These are phyloP conservation scores for Nicotiana otophora DNA, from an alignment of 257 asterid genomes.

Conservation along the genomic window DNA sequence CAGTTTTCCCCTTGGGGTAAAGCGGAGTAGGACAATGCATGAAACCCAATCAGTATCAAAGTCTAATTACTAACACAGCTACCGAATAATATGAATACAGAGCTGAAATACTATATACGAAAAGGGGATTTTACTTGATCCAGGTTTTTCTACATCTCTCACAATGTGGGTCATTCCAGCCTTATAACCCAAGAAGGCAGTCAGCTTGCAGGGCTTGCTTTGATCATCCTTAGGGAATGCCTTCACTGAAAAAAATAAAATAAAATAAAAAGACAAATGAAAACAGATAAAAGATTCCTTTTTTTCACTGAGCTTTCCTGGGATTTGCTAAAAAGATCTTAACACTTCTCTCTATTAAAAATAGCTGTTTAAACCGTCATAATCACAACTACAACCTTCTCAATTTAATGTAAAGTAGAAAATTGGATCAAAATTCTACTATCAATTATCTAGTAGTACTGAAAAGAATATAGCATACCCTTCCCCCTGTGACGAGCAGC, in stretches of 20 bases:
- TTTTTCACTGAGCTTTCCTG: too few relatives aligned
- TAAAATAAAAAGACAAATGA: too few relatives aligned
- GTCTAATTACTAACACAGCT: background rate
- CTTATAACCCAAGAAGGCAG: constrained; percentile 54
- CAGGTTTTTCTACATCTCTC: constrained; percentile 57
- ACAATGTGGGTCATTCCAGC: constrained; percentile 69
- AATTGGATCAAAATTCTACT: too few relatives aligned
- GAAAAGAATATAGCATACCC: constrained; percentile 22
- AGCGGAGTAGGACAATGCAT: too few relatives aligned
- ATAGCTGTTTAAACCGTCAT: too few relatives aligned
- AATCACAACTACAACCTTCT: too few relatives aligned
- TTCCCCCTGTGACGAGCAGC: constrained; percentile 59
- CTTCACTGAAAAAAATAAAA: constrained; percentile 39
- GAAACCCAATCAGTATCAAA: background rate
- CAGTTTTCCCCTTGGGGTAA: background rate
- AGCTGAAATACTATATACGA: background rate
- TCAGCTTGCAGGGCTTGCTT: constrained; percentile 44
- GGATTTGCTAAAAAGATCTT: too few relatives aligned
- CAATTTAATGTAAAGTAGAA: too few relatives aligned
- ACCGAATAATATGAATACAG: too few relatives aligned
- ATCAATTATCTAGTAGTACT: too few relatives aligned
- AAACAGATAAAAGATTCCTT: too few relatives aligned
- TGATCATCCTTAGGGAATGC: constrained; percentile 64
- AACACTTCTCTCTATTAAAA: too few relatives aligned
- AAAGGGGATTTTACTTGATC: constrained; percentile 36